phyloP scores from a whole-genome alignment of 441 rosid species.

The Populus hybrid region DNA sequence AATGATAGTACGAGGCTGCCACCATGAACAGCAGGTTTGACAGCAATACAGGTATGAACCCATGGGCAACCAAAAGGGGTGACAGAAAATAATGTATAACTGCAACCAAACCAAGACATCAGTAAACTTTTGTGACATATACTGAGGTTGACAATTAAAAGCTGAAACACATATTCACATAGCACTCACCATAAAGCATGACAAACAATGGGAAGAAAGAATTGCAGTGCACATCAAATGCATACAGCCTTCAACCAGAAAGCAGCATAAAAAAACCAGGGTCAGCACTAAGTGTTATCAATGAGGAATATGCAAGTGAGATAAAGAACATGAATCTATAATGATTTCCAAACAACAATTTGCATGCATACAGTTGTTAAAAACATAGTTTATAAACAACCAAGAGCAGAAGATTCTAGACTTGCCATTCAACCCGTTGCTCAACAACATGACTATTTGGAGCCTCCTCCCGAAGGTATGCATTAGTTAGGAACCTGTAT shows the following conservation, averaged over 20 bases:
- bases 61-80: slow-evolving; percentile 79
- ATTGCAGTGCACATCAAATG: slow-evolving; percentile 99
- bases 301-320: neutral
- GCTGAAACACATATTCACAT: slow-evolving; percentile 8
- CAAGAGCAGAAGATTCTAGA: slow-evolving; percentile 24
- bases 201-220: slow-evolving; percentile 98
- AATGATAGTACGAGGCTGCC: slow-evolving; percentile 90
- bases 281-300: slow-evolving; percentile 10
- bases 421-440: slow-evolving; percentile 97
- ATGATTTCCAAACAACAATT: neutral
- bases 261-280: neutral
- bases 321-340: neutral
- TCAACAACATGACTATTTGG: slow-evolving; percentile 96
- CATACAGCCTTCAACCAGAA: slow-evolving; percentile 67
- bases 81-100: slow-evolving; percentile 88
- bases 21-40: slow-evolving; percentile 93
- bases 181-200: slow-evolving; percentile 75
- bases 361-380: neutral
- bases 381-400: neutral
- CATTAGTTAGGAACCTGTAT: slow-evolving; percentile 81
- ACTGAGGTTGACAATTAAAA: slow-evolving; percentile 3
- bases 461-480: slow-evolving; percentile 92
- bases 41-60: slow-evolving; percentile 74
- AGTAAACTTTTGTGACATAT: slow-evolving; percentile 10
- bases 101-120: slow-evolving; percentile 34